Conservation (phyloP, 495 filamentous ascomycete species). For the Neurospora hispaniola region DNA sequence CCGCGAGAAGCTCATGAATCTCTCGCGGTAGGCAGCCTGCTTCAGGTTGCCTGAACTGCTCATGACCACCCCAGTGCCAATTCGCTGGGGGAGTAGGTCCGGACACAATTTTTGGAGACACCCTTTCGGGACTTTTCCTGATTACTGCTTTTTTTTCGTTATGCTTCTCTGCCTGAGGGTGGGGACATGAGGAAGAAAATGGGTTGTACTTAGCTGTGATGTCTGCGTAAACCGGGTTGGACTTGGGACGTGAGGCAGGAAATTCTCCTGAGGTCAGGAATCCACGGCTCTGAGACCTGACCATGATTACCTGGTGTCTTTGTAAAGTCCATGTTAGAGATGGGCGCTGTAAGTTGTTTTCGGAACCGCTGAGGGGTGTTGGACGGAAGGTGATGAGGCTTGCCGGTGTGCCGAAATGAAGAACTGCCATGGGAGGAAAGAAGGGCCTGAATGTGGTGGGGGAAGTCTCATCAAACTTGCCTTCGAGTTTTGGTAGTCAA, state of each 20-base stretch:
- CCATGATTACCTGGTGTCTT: not conserved
- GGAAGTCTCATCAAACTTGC: not conserved
- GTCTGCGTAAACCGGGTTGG: not conserved
- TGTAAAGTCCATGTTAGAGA: not conserved
- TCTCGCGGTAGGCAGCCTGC: not conserved
- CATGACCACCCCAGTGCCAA: not conserved
- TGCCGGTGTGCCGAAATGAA: not conserved
- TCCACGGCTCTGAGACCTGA: too few species aligned
- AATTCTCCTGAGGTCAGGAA: too few species aligned
- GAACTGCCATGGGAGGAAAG: not conserved
- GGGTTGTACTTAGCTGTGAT: not conserved
- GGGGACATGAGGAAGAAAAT: not conserved
- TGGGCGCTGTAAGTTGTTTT: not conserved
- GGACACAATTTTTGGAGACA: not conserved
- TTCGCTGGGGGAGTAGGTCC: not conserved
- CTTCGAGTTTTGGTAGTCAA: not conserved
- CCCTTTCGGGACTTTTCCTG: not conserved
- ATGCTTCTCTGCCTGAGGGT: not conserved
- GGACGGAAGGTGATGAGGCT: not conserved
- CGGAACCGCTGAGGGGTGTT: not conserved
- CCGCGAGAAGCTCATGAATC: not conserved
- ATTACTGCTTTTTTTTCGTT: not conserved
- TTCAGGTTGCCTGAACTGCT: not conserved
- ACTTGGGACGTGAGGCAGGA: too few species aligned
- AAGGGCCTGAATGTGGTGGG: not conserved